A percentile compares a stretch with the other conserved stretches of the same genome.
Conservation (phyloP, 2,329 filamentous ascomycete species). For the Xylariaceae sp. region DNA sequence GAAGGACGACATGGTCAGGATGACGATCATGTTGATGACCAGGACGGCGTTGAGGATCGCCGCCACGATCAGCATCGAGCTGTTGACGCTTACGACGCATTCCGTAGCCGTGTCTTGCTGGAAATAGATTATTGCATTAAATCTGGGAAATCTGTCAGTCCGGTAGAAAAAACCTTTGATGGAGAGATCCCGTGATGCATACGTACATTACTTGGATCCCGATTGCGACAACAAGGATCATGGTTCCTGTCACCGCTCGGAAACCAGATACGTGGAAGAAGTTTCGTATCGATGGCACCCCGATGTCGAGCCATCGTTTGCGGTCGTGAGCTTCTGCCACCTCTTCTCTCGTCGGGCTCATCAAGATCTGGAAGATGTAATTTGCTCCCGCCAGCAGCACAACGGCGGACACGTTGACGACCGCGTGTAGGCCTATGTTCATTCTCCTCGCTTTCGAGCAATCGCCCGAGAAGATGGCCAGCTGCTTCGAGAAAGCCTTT, state of each 20-base stretch:
- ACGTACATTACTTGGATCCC: slow-evolving; percentile 46
- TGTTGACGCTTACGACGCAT: slow-evolving; percentile 40
- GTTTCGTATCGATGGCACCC: slow-evolving; percentile 48
- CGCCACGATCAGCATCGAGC: slow-evolving; percentile 37
- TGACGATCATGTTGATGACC: slow-evolving; percentile 25
- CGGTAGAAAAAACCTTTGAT: neutral
- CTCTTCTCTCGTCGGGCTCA: slow-evolving; percentile 47
- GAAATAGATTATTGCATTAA: slow-evolving; percentile 47
- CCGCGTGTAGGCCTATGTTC: slow-evolving; percentile 38
- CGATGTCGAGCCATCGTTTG: slow-evolving; percentile 48
- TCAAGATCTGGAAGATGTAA: slow-evolving; percentile 50
- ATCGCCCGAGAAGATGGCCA: slow-evolving; percentile 35
- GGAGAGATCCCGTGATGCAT: neutral
- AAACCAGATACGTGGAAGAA: slow-evolving; percentile 38
- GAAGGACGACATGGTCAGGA: slow-evolving; percentile 23
- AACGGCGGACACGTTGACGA: slow-evolving; percentile 40
- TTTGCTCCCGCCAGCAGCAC: slow-evolving; percentile 44
- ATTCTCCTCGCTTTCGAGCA: slow-evolving; percentile 35
- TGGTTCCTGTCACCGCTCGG: slow-evolving; percentile 34
- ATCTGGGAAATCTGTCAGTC: slow-evolving; percentile 30
- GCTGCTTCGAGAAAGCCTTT: slow-evolving; percentile 31
- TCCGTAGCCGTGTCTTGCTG: slow-evolving; percentile 30
- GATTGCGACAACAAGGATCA: slow-evolving; percentile 39
- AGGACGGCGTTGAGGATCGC: slow-evolving; percentile 26
- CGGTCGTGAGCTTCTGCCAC: slow-evolving; percentile 41